A percentile compares a stretch with the other conserved stretches of the same genome.
phyloP scores from a whole-genome alignment of 768 basidiomycete genomes.

The Saitozyma podzolica region DNA sequence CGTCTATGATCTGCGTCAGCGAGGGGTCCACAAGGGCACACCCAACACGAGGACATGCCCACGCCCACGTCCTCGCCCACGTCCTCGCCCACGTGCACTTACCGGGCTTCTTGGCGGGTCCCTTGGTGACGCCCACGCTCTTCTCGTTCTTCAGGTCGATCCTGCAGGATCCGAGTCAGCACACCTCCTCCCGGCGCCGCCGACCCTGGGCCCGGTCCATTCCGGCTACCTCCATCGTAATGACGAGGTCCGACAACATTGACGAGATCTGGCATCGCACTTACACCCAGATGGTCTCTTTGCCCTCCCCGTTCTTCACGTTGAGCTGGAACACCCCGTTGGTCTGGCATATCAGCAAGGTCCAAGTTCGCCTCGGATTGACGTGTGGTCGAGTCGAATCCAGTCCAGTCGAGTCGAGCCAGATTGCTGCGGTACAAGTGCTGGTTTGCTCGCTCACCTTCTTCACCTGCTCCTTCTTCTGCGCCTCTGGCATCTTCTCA shows the following conservation, averaged over 20 bases:
- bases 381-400: neutral
- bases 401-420: constrained; percentile 10
- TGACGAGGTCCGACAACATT: neutral
- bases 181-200: too few species aligned
- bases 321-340: constrained; percentile 85
- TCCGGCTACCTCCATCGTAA: too few species aligned
- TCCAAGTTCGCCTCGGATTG: neutral
- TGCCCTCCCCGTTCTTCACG: constrained; percentile 69
- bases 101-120: constrained; percentile 46
- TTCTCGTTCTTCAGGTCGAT: constrained; percentile 79
- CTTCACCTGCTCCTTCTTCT: constrained; percentile 52
- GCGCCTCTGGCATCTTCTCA: constrained; percentile 47
- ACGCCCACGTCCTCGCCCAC: too few species aligned
- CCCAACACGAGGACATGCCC: too few species aligned
- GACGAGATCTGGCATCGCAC: constrained; percentile 6
- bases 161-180: constrained; percentile 52
- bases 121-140: constrained; percentile 31
- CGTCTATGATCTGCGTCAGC: constrained; percentile 10
- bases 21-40: too few species aligned
- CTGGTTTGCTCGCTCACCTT: constrained; percentile 39
- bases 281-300: constrained; percentile 67
- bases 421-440: neutral
- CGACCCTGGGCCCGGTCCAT: too few species aligned
- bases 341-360: constrained; percentile 57
- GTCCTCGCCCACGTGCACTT: constrained; percentile 3